Conservation (phyloP, 208 protist genomes). For the Wallacemonas rigidus region DNA sequence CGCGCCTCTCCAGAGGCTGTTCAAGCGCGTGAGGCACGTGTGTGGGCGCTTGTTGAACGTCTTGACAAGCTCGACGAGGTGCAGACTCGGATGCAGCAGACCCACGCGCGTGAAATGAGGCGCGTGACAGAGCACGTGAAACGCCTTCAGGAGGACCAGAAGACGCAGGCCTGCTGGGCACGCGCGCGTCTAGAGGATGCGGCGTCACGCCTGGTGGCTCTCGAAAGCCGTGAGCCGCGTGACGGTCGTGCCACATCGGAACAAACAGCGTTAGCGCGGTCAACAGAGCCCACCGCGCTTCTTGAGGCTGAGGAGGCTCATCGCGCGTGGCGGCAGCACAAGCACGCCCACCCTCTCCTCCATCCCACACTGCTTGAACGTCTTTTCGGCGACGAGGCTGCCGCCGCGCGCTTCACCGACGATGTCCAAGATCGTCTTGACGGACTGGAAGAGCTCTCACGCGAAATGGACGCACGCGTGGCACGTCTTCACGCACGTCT, state of each 20-base stretch:
- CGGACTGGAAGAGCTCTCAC: not conserved
- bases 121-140: not conserved
- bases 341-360: constrained; percentile 3
- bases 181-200: not conserved
- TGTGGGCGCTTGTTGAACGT: not conserved
- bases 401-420: constrained; percentile 1
- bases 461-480: not conserved
- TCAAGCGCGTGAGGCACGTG: not conserved
- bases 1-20: not conserved
- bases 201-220: not conserved
- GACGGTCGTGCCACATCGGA: not conserved
- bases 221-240: not conserved
- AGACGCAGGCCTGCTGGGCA: not conserved
- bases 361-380: not conserved
- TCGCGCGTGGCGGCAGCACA: not conserved
- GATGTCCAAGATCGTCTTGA: not conserved
- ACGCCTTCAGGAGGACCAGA: not conserved
- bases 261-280: too few relatives aligned
- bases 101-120: not conserved
- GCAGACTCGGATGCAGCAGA: not conserved
- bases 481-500: not conserved
- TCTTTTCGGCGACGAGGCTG: constrained; percentile 10
- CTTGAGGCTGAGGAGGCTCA: too few relatives aligned
- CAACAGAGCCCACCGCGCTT: too few relatives aligned
- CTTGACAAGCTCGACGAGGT: not conserved